phyloP scores from a whole-genome alignment of 768 basidiomycete genomes.

The Collybiopsis confluens region DNA sequence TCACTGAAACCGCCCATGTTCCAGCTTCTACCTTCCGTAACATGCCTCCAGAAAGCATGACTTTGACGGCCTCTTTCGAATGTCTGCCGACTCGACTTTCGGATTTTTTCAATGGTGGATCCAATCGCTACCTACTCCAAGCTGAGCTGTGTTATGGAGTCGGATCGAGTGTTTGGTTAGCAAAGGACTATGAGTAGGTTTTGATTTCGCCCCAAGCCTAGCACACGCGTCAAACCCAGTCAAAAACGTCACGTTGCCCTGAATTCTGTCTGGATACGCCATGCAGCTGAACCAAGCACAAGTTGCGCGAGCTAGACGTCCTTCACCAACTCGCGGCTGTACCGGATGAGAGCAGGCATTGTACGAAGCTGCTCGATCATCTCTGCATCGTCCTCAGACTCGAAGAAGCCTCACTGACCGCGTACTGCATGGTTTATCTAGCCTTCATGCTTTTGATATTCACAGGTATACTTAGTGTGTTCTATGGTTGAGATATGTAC shows the following conservation, averaged over 20 bases:
- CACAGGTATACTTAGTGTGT: slow-evolving; percentile 17
- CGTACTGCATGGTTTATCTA: slow-evolving; percentile 13
- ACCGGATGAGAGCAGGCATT: slow-evolving; percentile 9
- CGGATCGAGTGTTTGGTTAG: slow-evolving; percentile 21
- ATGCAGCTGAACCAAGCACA: slow-evolving; percentile 16
- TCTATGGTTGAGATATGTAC: not conserved
- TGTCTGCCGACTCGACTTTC: slow-evolving; percentile 15
- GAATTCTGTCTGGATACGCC: slow-evolving; percentile 19
- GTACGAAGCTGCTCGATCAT: slow-evolving; percentile 14
- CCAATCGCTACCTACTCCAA: slow-evolving; percentile 15
- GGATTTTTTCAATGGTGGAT: slow-evolving; percentile 19
- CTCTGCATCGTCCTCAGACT: slow-evolving; percentile 20
- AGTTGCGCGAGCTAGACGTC: slow-evolving; percentile 18
- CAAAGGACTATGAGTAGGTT: slow-evolving; percentile 16
- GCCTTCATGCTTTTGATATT: slow-evolving; percentile 15
- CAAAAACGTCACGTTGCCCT: slow-evolving; percentile 12
- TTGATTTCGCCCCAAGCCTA: not conserved
- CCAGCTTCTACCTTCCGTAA: too few relatives aligned
- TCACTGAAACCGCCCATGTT: too few relatives aligned
- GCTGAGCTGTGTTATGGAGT: slow-evolving; percentile 21
- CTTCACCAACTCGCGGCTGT: slow-evolving; percentile 13
- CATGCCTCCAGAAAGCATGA: too few relatives aligned
- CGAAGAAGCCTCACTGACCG: slow-evolving; percentile 8
- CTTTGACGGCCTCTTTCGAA: too few relatives aligned
- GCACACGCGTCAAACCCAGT: slow-evolving; percentile 7